These are phyloP conservation scores for Pyrenophora teres DNA, from an alignment of 2,329 filamentous ascomycete species.

Conservation along the genomic window DNA sequence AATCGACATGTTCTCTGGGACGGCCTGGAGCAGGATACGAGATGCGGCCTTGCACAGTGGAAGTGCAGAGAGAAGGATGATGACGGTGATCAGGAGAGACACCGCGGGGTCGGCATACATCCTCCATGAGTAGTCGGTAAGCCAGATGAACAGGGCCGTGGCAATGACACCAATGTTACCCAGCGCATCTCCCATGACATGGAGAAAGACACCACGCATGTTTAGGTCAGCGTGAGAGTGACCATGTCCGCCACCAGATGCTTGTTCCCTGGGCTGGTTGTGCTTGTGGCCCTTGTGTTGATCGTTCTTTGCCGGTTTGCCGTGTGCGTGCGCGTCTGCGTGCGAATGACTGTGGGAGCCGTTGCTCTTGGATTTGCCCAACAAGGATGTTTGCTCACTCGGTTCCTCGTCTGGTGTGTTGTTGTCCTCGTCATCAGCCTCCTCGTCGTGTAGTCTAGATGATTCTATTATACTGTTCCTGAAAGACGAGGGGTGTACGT, in stretches of 20 bases:
- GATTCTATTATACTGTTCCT: conserved; percentile 90
- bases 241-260: conserved; percentile 65
- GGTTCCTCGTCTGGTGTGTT: conserved; percentile 52
- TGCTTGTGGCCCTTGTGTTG: conserved; percentile 78
- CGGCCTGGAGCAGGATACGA: conserved; percentile 91
- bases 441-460: conserved; percentile 64
- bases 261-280: conserved; percentile 69
- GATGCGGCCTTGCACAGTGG: conserved; percentile 79
- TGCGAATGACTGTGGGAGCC: conserved; percentile 15
- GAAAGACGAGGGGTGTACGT: conserved; percentile 87
- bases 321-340: conserved; percentile 15
- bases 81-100: conserved; percentile 88
- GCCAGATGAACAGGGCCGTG: conserved; percentile 87
- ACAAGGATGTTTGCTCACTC: conserved; percentile 45
- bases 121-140: conserved; percentile 78
- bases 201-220: conserved; percentile 77
- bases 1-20: conserved; percentile 83
- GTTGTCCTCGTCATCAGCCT: conserved; percentile 60
- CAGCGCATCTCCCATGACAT: conserved; percentile 78
- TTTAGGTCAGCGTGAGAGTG: conserved; percentile 90
- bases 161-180: conserved; percentile 86
- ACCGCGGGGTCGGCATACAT: conserved; percentile 91
- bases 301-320: conserved; percentile 32
- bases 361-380: conserved; percentile 41
- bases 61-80: conserved; percentile 72